Base-by-base conservation (phyloP, 1,284 basidiomycete species). In the Rhodotorula mucilaginosa region DNA sequence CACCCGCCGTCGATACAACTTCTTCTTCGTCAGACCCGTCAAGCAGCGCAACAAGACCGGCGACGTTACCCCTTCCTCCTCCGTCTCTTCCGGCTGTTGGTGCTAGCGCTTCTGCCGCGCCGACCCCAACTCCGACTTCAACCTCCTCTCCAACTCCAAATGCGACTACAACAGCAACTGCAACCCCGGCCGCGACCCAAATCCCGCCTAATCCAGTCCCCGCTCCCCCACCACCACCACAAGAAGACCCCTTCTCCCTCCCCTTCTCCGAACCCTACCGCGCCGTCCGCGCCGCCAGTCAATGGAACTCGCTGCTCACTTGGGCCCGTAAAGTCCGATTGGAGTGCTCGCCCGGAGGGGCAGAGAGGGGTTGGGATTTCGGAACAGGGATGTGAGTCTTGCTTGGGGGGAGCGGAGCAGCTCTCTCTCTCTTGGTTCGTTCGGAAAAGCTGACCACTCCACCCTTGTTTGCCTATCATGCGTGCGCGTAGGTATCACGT, bases 311-410 rank as follows among this genome's bases (percentile, higher is more conserved):
- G 19, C 21, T 64, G n/a, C 15, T 64, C 5, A 8, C 39, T 5
- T 64, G 63, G 63, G 63, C 54, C 0, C 18, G 63, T 1, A 26
- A 18, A 19, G 63, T 31, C 4, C 26, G 63, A 13, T 26, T 64
- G 16, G 63, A 60, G 23, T 46, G 34, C 13, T 19, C 31, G 1
- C 54, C 54, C 18, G 63, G 63, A 18, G 63, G 63, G 5, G 63
- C 63, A 10, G 44, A 56, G 5, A n/a, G 52, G 1, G 63, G 63
- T 5, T 64, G 63, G 63, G 63, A 64, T 29, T 64, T 64, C 29
- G 63, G 18, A 3, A 64, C 63, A 0, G 63, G 63, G 52, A 64
- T 64, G 63, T 63, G 51, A 21, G 61, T 54, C 12, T 2, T 49
- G 31, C 15, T 21, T 21, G 15, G 21, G 7, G 46, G 5, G 12